Evolutionary conservation across 2,329 filamentous ascomycete genomes (phyloP).

Genomic region (Xylaria hypoxylon): DNA sequence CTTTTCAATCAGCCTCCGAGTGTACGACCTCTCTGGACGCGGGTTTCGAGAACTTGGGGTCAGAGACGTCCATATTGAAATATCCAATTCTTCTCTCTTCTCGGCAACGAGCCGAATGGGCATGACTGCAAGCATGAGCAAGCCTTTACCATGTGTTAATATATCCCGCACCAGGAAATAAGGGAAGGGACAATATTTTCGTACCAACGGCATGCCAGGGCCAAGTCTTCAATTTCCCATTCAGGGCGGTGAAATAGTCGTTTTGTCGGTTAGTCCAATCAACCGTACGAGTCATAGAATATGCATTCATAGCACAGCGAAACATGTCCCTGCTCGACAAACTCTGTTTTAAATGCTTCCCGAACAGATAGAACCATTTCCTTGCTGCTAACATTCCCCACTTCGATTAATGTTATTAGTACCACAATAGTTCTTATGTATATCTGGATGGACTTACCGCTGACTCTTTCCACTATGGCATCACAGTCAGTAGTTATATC

Average conservation of each 20-base stretch:
- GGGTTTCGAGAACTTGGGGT: neutral
- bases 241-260: neutral
- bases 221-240: neutral
- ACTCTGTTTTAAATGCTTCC: neutral
- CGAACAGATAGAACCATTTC: neutral
- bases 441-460: conserved; percentile 2
- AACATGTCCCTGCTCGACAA: neutral
- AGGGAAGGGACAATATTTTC: neutral
- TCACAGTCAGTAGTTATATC: neutral
- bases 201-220: conserved; percentile 25
- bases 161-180: neutral
- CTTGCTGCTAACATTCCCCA: neutral
- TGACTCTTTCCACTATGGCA: conserved; percentile 9
- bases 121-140: conserved; percentile 31
- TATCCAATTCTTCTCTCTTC: too few relatives aligned
- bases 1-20: neutral
- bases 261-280: neutral
- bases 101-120: neutral
- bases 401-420: conserved; percentile 11
- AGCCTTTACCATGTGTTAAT: conserved; percentile 17
- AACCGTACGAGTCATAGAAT: neutral
- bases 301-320: neutral
- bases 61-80: neutral
- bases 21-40: fast-evolving
- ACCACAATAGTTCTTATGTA: neutral